Conservation (phyloP, 164 flowering plant species). For the Chloranthus sessilifolius region DNA sequence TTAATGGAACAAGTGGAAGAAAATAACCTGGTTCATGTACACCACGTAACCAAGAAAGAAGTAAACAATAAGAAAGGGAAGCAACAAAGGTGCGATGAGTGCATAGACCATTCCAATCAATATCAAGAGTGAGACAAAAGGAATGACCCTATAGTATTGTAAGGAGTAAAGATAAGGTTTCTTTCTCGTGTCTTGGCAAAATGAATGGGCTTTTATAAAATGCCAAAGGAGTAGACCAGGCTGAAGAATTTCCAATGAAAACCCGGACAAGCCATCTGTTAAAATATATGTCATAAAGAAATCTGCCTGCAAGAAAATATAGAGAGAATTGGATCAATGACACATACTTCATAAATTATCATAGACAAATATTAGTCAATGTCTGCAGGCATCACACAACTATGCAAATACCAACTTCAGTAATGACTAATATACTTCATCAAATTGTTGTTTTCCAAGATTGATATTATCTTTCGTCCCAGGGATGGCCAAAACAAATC, state of each 20-base stretch:
- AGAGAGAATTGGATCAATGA: constrained; percentile 3
- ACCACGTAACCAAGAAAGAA: constrained; percentile 74
- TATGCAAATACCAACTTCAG: too few relatives aligned
- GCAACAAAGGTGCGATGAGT: constrained; percentile 71
- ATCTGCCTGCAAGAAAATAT: constrained; percentile 59
- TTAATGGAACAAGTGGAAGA: constrained; percentile 5
- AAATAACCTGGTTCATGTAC: constrained; percentile 66
- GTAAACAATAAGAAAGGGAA: constrained; percentile 80
- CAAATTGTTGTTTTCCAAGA: too few relatives aligned
- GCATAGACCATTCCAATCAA: constrained; percentile 85
- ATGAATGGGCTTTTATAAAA: constrained; percentile 32
- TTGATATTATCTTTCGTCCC: too few relatives aligned
- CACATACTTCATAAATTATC: background rate
- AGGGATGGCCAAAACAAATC: too few relatives aligned
- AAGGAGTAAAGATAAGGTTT: constrained; percentile 61
- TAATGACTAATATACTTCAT: too few relatives aligned
- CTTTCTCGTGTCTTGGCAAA: constrained; percentile 41
- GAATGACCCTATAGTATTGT: constrained; percentile 69
- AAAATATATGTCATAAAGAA: constrained; percentile 85
- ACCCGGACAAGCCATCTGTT: constrained; percentile 76
- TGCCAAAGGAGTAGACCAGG: constrained; percentile 67
- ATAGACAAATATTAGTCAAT: too few relatives aligned
- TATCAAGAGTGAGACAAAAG: constrained; percentile 51
- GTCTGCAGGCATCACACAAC: too few relatives aligned
- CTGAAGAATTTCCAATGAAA: constrained; percentile 81